Evolutionary conservation across 2,329 filamentous ascomycete genomes (phyloP).

Genomic region (Stagonosporopsis rhizophila): DNA sequence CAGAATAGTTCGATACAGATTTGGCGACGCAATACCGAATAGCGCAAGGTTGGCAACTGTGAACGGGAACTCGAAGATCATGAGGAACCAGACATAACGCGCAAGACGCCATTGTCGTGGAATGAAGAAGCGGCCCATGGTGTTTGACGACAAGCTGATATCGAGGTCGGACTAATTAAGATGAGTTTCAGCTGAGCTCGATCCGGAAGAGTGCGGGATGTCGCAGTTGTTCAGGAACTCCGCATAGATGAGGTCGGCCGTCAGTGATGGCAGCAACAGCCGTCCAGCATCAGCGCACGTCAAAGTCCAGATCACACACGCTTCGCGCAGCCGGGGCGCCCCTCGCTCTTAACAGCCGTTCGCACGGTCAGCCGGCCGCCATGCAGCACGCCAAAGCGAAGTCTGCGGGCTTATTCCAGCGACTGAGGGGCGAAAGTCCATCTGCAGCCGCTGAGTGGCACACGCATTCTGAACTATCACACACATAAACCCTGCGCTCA

Average conservation of each 20-base stretch:
- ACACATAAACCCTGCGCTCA: constrained; percentile 19
- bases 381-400: constrained; percentile 24
- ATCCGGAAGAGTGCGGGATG: constrained; percentile 19
- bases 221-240: constrained; percentile 12
- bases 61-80: constrained; percentile 70
- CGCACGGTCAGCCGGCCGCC: constrained; percentile 23
- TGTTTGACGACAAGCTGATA: constrained; percentile 5
- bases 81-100: constrained; percentile 61
- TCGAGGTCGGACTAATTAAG: background rate
- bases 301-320: constrained; percentile 17
- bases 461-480: constrained; percentile 40
- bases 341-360: constrained; percentile 33
- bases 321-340: constrained; percentile 23
- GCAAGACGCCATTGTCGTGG: constrained; percentile 63
- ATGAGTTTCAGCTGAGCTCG: constrained; percentile 15
- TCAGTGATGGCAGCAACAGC: constrained; percentile 15
- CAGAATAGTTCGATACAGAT: constrained; percentile 73
- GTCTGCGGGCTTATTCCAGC: constrained; percentile 17
- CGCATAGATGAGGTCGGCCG: constrained; percentile 13
- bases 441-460: constrained; percentile 44
- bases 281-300: constrained; percentile 19
- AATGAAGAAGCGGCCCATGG: constrained; percentile 56
- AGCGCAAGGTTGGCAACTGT: constrained; percentile 72
- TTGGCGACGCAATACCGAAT: constrained; percentile 75
- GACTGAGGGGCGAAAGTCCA: constrained; percentile 32